Conservation (phyloP, 2,329 filamentous ascomycete species). For the Aschersonia sp. region DNA sequence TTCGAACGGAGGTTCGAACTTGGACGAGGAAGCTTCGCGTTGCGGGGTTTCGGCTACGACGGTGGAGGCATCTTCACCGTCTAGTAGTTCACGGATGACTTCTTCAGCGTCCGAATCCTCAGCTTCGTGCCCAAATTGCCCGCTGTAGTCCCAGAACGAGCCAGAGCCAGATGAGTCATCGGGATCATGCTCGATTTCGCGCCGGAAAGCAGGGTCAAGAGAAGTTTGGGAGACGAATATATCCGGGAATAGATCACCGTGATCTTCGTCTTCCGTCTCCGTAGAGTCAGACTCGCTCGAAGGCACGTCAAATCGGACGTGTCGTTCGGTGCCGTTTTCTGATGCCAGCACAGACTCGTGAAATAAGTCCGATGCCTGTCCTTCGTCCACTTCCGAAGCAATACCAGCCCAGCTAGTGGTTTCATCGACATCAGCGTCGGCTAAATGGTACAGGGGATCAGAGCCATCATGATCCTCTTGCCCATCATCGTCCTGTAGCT, state of each 20-base stretch:
- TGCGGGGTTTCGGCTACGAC: constrained; percentile 16
- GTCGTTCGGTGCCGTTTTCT: constrained; percentile 33
- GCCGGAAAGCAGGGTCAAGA: constrained; percentile 57
- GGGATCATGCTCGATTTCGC: constrained; percentile 57
- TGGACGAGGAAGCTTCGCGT: constrained; percentile 6
- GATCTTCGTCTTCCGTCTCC: constrained; percentile 46
- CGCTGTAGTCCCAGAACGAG: constrained; percentile 50
- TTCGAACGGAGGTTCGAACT: constrained; percentile 16
- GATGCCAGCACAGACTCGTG: constrained; percentile 25
- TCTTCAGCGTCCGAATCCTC: constrained; percentile 28
- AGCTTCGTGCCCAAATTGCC: constrained; percentile 23
- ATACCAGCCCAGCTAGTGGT: constrained; percentile 41
- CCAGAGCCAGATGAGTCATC: constrained; percentile 41
- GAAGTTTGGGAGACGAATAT: constrained; percentile 65
- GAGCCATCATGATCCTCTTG: constrained; percentile 7
- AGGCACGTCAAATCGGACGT: constrained; percentile 60
- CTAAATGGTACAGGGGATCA: constrained; percentile 19
- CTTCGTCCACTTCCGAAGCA: constrained; percentile 30
- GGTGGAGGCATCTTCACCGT: constrained; percentile 26
- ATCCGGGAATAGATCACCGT: constrained; percentile 56
- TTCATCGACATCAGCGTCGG: constrained; percentile 26
- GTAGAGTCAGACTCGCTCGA: constrained; percentile 53
- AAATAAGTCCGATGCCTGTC: constrained; percentile 26
- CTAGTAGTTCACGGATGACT: constrained; percentile 19
- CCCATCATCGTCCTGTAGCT: constrained; percentile 21